Percentiles rank a stretch among this genome's conserved stretches.
Evolutionary conservation across 2,329 filamentous ascomycete species (phyloP).

Genomic region (Cladosporium sp.): DNA sequence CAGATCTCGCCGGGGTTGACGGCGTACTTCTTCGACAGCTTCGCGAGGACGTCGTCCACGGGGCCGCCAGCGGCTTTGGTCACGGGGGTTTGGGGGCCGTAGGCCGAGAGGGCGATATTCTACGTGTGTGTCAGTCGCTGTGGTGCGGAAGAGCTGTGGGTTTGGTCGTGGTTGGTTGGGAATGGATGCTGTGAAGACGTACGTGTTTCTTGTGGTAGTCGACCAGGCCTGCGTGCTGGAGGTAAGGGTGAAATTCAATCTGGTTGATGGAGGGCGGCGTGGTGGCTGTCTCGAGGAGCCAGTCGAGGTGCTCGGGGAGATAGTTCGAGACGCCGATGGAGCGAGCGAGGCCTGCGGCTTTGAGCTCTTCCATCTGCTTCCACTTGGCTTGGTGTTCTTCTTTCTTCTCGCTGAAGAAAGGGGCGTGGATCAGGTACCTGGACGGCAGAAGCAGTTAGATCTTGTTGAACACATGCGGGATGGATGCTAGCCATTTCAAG

Average conservation of each 20-base stretch:
- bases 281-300: constrained; percentile 54
- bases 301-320: constrained; percentile 55
- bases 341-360: constrained; percentile 57
- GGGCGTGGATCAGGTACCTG: constrained; percentile 63
- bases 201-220: constrained; percentile 50
- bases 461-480: background rate
- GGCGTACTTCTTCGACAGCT: constrained; percentile 61
- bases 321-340: constrained; percentile 66
- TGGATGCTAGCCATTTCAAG: background rate
- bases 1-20: constrained; percentile 59
- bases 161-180: too few relatives aligned
- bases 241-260: constrained; percentile 68
- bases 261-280: constrained; percentile 65
- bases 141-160: background rate
- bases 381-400: constrained; percentile 58
- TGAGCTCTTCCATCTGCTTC: constrained; percentile 60
- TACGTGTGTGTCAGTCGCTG: constrained; percentile 24
- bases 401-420: constrained; percentile 58
- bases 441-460: background rate
- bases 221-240: constrained; percentile 61
- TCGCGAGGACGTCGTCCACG: constrained; percentile 52
- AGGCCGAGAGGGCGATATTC: constrained; percentile 50
- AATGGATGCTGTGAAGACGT: background rate
- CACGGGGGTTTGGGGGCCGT: constrained; percentile 50
- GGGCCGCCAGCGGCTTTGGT: constrained; percentile 59